Conservation (phyloP, 2,329 filamentous ascomycete genomes). For the Fonsecaea multimorphosa region DNA sequence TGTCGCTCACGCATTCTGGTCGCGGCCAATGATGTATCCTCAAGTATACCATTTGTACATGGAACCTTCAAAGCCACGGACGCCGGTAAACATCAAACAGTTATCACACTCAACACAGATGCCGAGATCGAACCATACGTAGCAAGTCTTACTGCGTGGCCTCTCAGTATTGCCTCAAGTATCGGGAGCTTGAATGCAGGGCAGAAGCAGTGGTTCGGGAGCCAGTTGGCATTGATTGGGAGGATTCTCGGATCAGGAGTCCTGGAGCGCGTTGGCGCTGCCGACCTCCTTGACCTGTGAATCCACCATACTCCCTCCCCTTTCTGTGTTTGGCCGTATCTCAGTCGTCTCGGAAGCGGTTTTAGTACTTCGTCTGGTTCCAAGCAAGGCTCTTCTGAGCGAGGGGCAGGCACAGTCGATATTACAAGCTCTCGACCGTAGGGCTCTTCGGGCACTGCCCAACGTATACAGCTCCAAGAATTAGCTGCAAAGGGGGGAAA, state of each 20-base stretch:
- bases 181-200: conserved; percentile 10
- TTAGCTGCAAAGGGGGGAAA: too few species aligned
- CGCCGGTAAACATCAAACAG: background rate
- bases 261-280: background rate
- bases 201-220: conserved; percentile 14
- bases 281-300: conserved; percentile 7
- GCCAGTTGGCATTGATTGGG: conserved; percentile 10
- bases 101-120: background rate
- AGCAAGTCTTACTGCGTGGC: conserved; percentile 19
- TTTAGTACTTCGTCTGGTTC: background rate
- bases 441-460: too few species aligned
- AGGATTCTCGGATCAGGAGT: conserved; percentile 16
- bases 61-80: conserved; percentile 10
- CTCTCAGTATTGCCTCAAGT: conserved; percentile 21
- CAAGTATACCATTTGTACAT: conserved; percentile 24
- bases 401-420: background rate
- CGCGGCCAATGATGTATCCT: conserved; percentile 20
- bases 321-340: background rate
- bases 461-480: too few species aligned
- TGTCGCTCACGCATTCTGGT: conserved; percentile 9
- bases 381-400: background rate
- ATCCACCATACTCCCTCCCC: background rate
- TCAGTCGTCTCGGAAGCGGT: background rate
- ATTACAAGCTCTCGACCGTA: too few species aligned
- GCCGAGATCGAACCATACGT: conserved; percentile 21